Base-by-base conservation (phyloP, 2,329 filamentous ascomycete species). In the Sclerotinia trifoliorum region DNA sequence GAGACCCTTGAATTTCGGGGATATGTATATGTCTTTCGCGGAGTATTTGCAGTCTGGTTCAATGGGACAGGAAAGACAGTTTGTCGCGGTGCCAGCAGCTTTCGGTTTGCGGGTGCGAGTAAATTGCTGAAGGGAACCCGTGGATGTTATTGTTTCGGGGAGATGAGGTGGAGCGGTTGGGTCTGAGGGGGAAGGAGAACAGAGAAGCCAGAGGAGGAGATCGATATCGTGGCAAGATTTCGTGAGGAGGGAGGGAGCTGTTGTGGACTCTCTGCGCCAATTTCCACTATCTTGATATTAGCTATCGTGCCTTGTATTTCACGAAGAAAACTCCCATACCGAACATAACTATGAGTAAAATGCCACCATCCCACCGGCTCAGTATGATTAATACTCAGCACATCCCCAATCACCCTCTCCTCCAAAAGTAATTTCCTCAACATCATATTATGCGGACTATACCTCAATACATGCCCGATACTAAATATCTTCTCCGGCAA, bases 151-250 rank as follows among this genome's bases (percentile, higher is more conserved):
- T 78, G 97, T 94, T 0, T 90, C 85, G 19, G 82, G 78, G 7
- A 68, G 49, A 39, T 68, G 61, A 11, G 66, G 48, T 8, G 61
- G 51, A 21, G 65, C 60, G 7, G 78, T 75, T 32, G 73, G 71
- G 17, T 77, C 73, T 1, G 76, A 75, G 1, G 73, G 70, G 2
- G 81, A 75, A 0, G 84, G 78, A 0, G 92, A 91, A 76, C 90
- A 94, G 15, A 98, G 84, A 58, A 98, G 81, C 95, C 95, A 99
- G 21, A 98, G 82, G 5, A 98, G 81, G 68, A 98, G 87, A 77
- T 99, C 95, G 62, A 99, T 91, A 74, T 99, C 95, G 75, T 99
- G 95, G 74, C 95, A 98, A 69, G 92, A 96, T 80, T 98, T 99
- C 3, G 94, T 97, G 42, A 99, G 84, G 1, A 99, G 83, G 1